Base-by-base conservation (phyloP, 1,139 yeast genomes). In the Lodderomyces theae region DNA sequence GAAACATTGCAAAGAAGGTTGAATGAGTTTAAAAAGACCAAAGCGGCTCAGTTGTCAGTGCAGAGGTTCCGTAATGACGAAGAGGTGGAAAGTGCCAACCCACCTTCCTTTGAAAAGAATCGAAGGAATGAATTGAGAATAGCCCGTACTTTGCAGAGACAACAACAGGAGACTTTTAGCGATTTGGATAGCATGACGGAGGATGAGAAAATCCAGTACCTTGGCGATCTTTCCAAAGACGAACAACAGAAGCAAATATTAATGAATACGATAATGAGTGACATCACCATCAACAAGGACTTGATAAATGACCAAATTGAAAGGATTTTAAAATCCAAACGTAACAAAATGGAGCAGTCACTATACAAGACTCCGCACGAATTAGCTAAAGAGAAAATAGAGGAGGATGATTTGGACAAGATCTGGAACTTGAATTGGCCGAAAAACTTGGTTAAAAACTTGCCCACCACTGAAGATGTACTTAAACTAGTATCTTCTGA, bases 1-100 rank as follows among this genome's bases (percentile, higher is more conserved):
- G 95, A 85, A 47, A 94, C 99, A 1, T 74, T 94, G 38, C 97
- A 92, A 58, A 77, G 87, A 49, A 76, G 99, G 53, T 72, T 94
- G 50, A 84, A 83, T 53, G 99, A 94, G 63, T 94, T 94, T 58
- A 82, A 81, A 51, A 72, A 73, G 41, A 89, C 98, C 0, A 70
- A 76, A 24, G 81, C 95, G 0, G 96, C 90, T 1, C 67, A 69
- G 5, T 64, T 90, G 48, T 79, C 96, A 0, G 81, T 94, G 17
- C 72, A 76, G 38, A 83, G 80, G 38, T 92, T 94, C 56, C 72
- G 97, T 51, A 64, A 61, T 24, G 46, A 34, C 4, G 57, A 63
- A 2, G 50, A 46, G 58, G 51, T 77, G 3, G 80, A 71, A 47
- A 60, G 75, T 3, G 70, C 85, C 0, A 74, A 80, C 45, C 99